Evolutionary conservation across 1,284 basidiomycete genomes (phyloP).

Genomic region (Ustilago bromivora): DNA sequence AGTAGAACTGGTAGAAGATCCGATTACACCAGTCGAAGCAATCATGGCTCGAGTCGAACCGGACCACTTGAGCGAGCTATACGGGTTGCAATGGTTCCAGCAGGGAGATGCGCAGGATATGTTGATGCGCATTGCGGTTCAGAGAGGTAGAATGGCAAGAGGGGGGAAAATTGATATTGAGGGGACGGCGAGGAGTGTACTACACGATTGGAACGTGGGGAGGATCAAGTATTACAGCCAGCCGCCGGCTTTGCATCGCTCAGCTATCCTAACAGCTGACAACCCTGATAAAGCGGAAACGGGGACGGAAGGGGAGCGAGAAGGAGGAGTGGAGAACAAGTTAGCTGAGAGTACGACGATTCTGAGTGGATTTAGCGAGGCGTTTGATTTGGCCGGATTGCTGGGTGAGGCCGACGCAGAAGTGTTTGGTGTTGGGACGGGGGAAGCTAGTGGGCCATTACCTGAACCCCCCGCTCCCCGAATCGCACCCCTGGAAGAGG

Average conservation of each 20-base stretch:
- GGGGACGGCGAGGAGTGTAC: conserved; percentile 83
- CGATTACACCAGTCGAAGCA: conserved; percentile 75
- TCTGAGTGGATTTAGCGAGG: conserved; percentile 57
- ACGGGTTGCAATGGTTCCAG: conserved; percentile 52
- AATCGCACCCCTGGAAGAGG: conserved; percentile 3
- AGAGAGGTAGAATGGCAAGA: conserved; percentile 74
- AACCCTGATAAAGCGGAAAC: conserved; percentile 9
- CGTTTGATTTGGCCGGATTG: conserved; percentile 65
- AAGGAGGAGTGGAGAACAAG: conserved; percentile 5
- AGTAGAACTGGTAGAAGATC: conserved; percentile 91
- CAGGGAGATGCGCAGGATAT: conserved; percentile 81
- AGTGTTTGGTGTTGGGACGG: conserved; percentile 54
- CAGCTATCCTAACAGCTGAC: conserved; percentile 29
- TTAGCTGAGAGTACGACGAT: conserved; percentile 43
- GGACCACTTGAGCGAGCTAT: conserved; percentile 54
- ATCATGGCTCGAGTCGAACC: conserved; percentile 63
- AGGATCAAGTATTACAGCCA: conserved; percentile 89
- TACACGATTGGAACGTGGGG: conserved; percentile 95
- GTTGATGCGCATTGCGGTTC: conserved; percentile 88
- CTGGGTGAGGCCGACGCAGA: conserved; percentile 68
- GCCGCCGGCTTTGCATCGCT: conserved; percentile 74
- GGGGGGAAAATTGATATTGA: conserved; percentile 92
- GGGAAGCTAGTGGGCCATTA: conserved; percentile 3
- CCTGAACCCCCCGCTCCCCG: conserved; percentile 28
- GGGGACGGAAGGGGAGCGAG: neutral